phyloP scores from a whole-genome alignment of 2,329 filamentous ascomycete genomes.

The Stemphylium vesicarium region DNA sequence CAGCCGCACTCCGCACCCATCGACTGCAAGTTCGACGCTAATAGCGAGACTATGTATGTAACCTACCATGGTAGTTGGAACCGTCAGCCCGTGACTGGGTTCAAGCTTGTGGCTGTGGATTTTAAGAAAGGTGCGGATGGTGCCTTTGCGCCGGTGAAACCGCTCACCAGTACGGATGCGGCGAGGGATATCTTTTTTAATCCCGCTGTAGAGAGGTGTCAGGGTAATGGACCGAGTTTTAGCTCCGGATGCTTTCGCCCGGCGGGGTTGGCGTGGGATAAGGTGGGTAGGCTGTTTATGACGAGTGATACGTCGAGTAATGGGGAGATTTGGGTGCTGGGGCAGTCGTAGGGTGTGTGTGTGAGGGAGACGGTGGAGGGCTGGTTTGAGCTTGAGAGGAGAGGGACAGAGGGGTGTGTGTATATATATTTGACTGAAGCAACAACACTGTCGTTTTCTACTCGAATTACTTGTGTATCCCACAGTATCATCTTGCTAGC shows the following conservation, averaged over 20 bases:
- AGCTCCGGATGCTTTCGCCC: conserved; percentile 64
- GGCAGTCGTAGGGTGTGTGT: conserved; percentile 28
- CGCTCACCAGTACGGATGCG: conserved; percentile 55
- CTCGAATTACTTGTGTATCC: too few relatives aligned
- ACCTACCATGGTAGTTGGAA: conserved; percentile 75
- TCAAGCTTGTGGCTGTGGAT: conserved; percentile 56
- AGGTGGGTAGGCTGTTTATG: conserved; percentile 64
- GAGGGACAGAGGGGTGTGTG: background rate
- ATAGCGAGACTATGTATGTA: conserved; percentile 65
- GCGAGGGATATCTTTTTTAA: conserved; percentile 64
- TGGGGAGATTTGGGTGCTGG: conserved; percentile 42
- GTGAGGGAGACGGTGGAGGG: background rate
- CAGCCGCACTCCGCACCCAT: conserved; percentile 73
- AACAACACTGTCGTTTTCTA: background rate
- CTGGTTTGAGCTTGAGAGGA: background rate
- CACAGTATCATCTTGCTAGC: too few relatives aligned
- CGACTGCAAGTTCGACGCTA: conserved; percentile 69
- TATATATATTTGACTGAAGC: background rate
- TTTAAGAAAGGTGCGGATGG: conserved; percentile 51
- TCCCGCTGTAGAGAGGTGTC: conserved; percentile 59
- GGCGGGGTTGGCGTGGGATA: conserved; percentile 60
- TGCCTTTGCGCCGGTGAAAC: conserved; percentile 49
- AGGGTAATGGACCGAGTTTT: conserved; percentile 44
- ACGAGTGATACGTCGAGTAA: conserved; percentile 42
- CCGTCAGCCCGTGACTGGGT: conserved; percentile 55